phyloP scores from a whole-genome alignment of 768 basidiomycete species.

The Leccinellum rugosiceps region DNA sequence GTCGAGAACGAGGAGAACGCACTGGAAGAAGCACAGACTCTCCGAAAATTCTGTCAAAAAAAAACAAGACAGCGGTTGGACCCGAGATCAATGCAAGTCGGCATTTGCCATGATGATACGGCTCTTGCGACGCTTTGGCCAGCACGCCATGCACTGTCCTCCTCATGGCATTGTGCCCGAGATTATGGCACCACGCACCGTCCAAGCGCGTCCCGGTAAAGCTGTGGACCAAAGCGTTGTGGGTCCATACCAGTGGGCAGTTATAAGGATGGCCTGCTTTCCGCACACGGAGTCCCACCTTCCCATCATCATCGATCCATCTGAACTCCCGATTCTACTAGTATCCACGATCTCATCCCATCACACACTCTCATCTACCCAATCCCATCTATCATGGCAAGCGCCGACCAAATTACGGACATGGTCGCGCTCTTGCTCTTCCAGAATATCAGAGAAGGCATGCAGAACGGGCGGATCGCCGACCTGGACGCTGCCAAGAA shows the following conservation, averaged over 20 bases:
- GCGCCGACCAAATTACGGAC: neutral
- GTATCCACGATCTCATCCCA: neutral
- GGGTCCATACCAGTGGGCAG: neutral
- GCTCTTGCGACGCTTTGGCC: neutral
- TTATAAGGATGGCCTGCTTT: conserved; percentile 8
- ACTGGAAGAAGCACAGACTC: too few relatives aligned
- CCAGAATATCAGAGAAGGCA: conserved; percentile 5
- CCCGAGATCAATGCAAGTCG: conserved; percentile 23
- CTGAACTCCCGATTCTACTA: neutral
- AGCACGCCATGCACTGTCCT: neutral
- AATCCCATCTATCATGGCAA: conserved; percentile 6
- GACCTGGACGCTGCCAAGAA: neutral
- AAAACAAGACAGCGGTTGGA: neutral
- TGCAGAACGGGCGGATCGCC: conserved; percentile 11
- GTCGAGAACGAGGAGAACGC: neutral
- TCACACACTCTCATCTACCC: neutral
- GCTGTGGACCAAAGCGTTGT: conserved; percentile 3
- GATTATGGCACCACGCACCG: conserved; percentile 6
- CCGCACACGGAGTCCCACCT: conserved; percentile 3
- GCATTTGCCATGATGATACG: conserved; percentile 8
- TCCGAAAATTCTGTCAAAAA: neutral
- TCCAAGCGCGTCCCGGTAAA: conserved; percentile 7
- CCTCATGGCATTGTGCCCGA: neutral
- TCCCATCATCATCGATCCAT: neutral
- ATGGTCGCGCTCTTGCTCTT: conserved; percentile 9